Evolutionary conservation across 2,329 filamentous ascomycete genomes (phyloP).

Genomic region (Alternaria tenuissima): DNA sequence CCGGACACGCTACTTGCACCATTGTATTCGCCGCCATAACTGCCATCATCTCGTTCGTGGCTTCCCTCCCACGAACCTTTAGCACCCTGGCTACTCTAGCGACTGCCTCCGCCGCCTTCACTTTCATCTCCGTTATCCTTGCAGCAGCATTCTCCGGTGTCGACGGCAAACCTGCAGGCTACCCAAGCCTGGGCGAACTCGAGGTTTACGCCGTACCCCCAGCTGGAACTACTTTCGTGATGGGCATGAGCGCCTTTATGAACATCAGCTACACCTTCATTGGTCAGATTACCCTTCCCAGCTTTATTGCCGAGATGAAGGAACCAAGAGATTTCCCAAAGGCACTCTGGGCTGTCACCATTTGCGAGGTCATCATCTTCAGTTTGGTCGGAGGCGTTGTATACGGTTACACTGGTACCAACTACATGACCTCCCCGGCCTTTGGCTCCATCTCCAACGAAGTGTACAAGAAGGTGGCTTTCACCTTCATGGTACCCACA

Average conservation of each 20-base stretch:
- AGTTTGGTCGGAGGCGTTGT: slow-evolving; percentile 81
- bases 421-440: slow-evolving; percentile 87
- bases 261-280: slow-evolving; percentile 98
- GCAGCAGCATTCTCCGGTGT: slow-evolving; percentile 83
- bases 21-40: slow-evolving; percentile 80
- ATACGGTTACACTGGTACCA: slow-evolving; percentile 86
- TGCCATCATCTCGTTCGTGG: slow-evolving; percentile 77
- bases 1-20: slow-evolving; percentile 74
- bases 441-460: slow-evolving; percentile 82
- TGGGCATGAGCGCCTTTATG: slow-evolving; percentile 85
- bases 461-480: slow-evolving; percentile 84
- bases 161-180: slow-evolving; percentile 76
- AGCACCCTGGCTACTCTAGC: slow-evolving; percentile 79
- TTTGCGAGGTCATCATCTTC: slow-evolving; percentile 87
- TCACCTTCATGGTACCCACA: slow-evolving; percentile 95
- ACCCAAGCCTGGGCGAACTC: slow-evolving; percentile 65
- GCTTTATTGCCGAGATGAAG: slow-evolving; percentile 95
- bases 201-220: slow-evolving; percentile 73
- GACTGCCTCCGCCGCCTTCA: slow-evolving; percentile 82
- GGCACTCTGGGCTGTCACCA: slow-evolving; percentile 88
- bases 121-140: slow-evolving; percentile 86
- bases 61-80: slow-evolving; percentile 87
- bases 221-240: slow-evolving; percentile 78
- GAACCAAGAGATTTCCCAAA: slow-evolving; percentile 85
- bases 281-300: slow-evolving; percentile 90